phyloP scores from a whole-genome alignment of 2,329 filamentous ascomycete genomes.

The Neopestalotiopsis sp. region DNA sequence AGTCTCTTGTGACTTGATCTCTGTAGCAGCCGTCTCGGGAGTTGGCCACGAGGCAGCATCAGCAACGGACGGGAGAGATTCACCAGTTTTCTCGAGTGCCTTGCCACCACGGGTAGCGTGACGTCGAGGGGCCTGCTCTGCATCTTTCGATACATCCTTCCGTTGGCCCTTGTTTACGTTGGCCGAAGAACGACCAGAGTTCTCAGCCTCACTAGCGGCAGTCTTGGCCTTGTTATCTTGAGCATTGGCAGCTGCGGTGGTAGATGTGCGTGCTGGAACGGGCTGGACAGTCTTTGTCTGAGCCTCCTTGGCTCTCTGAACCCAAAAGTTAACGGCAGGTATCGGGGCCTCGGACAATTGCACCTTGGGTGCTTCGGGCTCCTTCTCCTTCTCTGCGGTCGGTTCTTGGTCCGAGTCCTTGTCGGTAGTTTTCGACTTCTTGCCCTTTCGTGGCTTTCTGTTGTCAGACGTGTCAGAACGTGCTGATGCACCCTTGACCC shows the following conservation, averaged over 20 bases:
- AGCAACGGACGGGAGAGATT: conserved; percentile 66
- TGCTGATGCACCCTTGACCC: conserved; percentile 61
- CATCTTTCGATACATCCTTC: conserved; percentile 49
- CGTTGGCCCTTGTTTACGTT: conserved; percentile 46
- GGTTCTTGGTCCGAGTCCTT: conserved; percentile 60
- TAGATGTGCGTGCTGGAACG: not conserved
- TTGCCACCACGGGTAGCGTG: conserved; percentile 51
- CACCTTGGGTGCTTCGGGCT: conserved; percentile 63
- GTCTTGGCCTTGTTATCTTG: conserved; percentile 22
- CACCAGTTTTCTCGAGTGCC: conserved; percentile 37
- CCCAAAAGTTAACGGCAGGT: conserved; percentile 88
- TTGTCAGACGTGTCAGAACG: conserved; percentile 73
- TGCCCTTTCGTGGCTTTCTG: conserved; percentile 67
- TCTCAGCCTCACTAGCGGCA: conserved; percentile 14
- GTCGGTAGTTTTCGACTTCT: conserved; percentile 61
- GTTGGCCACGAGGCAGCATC: conserved; percentile 90
- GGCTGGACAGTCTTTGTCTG: conserved; percentile 9
- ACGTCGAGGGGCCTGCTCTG: conserved; percentile 47
- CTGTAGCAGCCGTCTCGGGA: conserved; percentile 77
- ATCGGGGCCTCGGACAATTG: conserved; percentile 81
- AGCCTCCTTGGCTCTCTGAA: conserved; percentile 58
- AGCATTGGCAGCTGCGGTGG: conserved; percentile 23
- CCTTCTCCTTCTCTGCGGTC: conserved; percentile 61
- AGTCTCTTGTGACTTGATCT: conserved; percentile 75
- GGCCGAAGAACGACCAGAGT: conserved; percentile 15